Evolutionary conservation across 2,329 filamentous ascomycete species (phyloP).

Genomic region (Cladosporium sphaerospermum): DNA sequence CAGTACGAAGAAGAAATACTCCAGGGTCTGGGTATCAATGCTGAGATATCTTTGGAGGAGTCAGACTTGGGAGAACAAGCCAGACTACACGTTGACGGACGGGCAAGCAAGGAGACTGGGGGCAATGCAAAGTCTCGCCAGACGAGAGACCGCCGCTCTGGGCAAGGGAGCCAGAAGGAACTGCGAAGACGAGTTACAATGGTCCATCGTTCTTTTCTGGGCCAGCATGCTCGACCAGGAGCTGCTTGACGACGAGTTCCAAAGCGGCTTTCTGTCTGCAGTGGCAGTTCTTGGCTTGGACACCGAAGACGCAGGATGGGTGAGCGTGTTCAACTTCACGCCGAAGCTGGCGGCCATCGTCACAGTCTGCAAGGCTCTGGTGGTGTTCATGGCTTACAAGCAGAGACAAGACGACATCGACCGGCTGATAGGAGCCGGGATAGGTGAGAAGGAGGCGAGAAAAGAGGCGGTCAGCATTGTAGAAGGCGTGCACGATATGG

Average conservation of each 20-base stretch:
- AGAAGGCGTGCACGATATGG: background rate
- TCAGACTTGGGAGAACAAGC: background rate
- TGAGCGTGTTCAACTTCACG: background rate
- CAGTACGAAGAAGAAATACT: background rate
- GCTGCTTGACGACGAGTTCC: background rate
- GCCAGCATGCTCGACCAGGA: background rate
- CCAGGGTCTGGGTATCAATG: background rate
- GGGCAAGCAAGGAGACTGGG: background rate
- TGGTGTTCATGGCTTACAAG: constrained; percentile 2
- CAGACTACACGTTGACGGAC: background rate
- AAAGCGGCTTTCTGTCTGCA: background rate
- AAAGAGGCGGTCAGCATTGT: background rate
- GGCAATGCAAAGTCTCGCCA: background rate
- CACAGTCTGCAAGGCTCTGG: background rate
- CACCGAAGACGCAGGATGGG: background rate
- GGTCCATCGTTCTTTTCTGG: background rate
- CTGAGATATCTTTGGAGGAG: background rate
- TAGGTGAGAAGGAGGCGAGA: background rate
- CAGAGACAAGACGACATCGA: background rate
- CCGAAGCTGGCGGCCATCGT: constrained; percentile 1
- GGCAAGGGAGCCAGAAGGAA: background rate
- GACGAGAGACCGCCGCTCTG: background rate
- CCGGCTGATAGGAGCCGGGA: background rate
- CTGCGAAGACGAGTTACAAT: background rate
- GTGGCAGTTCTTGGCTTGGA: background rate